Conservation (phyloP, 306 rosid species). For the Castanea crenata region DNA sequence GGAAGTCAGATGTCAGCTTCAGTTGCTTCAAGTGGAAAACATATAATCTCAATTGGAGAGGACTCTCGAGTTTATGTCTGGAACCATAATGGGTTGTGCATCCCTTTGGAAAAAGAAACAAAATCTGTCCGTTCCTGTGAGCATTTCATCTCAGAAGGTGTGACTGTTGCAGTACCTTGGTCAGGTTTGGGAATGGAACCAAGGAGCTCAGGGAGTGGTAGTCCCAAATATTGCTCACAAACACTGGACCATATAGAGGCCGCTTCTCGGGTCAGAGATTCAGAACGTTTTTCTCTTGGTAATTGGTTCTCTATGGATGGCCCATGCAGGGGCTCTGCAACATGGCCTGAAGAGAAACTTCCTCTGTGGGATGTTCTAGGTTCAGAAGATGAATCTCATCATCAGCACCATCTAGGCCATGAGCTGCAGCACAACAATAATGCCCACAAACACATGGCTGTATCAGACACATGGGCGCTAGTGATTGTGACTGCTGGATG, state of each 20-base stretch:
- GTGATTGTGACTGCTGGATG: constrained; percentile 66
- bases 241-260: constrained; percentile 14
- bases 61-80: constrained; percentile 79
- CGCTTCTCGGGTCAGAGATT: constrained; percentile 32
- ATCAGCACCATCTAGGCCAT: not conserved
- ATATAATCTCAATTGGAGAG: constrained; percentile 68
- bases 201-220: constrained; percentile 9
- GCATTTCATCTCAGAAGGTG: constrained; percentile 68
- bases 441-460: constrained; percentile 8
- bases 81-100: constrained; percentile 39
- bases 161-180: constrained; percentile 80
- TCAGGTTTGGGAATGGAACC: constrained; percentile 44
- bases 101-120: constrained; percentile 33
- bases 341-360: constrained; percentile 93
- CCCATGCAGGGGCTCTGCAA: constrained; percentile 52
- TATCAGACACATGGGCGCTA: constrained; percentile 73
- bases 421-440: constrained; percentile 21
- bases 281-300: constrained; percentile 48
- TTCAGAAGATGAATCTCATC: constrained; percentile 30
- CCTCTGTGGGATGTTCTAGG: constrained; percentile 46
- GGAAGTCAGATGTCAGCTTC: constrained; percentile 82
- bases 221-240: constrained; percentile 18
- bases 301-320: constrained; percentile 70
- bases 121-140: constrained; percentile 61
- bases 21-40: constrained; percentile 56